phyloP scores from a whole-genome alignment of 75 land plant genomes.

The Sequoia sempervirens region DNA sequence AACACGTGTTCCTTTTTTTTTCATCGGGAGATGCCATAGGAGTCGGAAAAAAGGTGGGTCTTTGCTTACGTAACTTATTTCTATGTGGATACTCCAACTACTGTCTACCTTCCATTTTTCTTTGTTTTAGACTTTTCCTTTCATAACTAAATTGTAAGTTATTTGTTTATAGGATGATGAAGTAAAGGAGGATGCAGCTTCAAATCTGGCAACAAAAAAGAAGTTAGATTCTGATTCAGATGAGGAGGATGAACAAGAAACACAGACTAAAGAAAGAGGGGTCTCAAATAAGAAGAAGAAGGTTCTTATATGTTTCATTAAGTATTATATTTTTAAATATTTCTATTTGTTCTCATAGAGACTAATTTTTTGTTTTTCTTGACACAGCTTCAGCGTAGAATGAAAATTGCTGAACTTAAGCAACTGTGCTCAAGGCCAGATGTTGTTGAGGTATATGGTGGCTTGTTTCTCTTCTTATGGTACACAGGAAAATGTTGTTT shows the following conservation, averaged over 20 bases:
- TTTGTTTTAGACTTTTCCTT: neutral
- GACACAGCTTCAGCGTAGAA: constrained; percentile 76
- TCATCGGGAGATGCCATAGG: constrained; percentile 31
- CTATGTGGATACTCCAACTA: neutral
- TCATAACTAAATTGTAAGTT: neutral
- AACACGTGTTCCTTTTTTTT: constrained; percentile 75
- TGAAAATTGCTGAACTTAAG: constrained; percentile 98
- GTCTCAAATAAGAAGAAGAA: constrained; percentile 96
- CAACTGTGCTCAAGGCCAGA: constrained; percentile 93
- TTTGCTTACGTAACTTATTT: neutral
- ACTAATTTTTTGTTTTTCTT: neutral
- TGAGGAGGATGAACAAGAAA: constrained; percentile 79
- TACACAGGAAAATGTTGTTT: neutral
- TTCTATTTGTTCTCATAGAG: neutral
- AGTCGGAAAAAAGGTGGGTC: constrained; percentile 30
- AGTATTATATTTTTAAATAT: neutral
- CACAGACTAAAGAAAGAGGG: constrained; percentile 72
- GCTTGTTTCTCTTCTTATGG: neutral
- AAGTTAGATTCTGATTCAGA: constrained; percentile 64
- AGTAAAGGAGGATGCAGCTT: constrained; percentile 48
- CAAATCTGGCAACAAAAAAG: constrained; percentile 39
- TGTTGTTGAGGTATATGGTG: constrained; percentile 77
- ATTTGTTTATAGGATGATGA: constrained; percentile 41
- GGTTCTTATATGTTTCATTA: constrained; percentile 32
- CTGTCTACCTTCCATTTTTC: neutral